Conservation (phyloP, 768 basidiomycete genomes). For the Lenzites betulinus region DNA sequence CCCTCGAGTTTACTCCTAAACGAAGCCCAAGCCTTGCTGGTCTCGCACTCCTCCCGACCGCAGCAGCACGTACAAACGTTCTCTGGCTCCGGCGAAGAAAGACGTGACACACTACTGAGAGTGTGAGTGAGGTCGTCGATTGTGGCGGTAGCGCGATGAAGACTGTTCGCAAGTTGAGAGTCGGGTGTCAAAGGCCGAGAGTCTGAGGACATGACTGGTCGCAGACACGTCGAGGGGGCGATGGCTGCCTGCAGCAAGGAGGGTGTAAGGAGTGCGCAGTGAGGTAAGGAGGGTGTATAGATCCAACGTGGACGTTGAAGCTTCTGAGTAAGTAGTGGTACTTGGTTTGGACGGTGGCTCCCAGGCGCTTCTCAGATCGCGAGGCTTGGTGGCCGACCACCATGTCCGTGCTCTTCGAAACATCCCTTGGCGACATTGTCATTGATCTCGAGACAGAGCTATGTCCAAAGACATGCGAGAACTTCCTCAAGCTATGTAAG, state of each 20-base stretch:
- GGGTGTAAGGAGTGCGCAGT: slow-evolving; percentile 2
- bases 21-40: slow-evolving; percentile 60
- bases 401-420: slow-evolving; percentile 98
- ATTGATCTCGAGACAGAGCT: slow-evolving; percentile 91
- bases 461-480: slow-evolving; percentile 91
- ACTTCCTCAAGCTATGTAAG: slow-evolving; percentile 98
- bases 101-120: slow-evolving; percentile 68
- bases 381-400: slow-evolving; percentile 11
- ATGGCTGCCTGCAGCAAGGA: slow-evolving; percentile 15
- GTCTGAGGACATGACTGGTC: slow-evolving; percentile 19
- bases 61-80: slow-evolving; percentile 63
- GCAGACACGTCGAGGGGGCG: neutral
- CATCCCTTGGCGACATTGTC: slow-evolving; percentile 94
- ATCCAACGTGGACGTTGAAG: too few species aligned
- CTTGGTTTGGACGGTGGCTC: too few species aligned
- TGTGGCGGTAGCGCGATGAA: slow-evolving; percentile 42
- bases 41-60: slow-evolving; percentile 63
- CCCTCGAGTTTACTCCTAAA: slow-evolving; percentile 74
- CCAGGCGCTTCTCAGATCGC: too few species aligned
- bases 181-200: slow-evolving; percentile 29
- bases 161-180: slow-evolving; percentile 33
- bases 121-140: slow-evolving; percentile 82
- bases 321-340: too few species aligned
- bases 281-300: too few species aligned
- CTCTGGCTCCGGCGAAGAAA: slow-evolving; percentile 71